Evolutionary conservation across 1,139 yeast species (phyloP).

Genomic region (Candida glucosophila): DNA sequence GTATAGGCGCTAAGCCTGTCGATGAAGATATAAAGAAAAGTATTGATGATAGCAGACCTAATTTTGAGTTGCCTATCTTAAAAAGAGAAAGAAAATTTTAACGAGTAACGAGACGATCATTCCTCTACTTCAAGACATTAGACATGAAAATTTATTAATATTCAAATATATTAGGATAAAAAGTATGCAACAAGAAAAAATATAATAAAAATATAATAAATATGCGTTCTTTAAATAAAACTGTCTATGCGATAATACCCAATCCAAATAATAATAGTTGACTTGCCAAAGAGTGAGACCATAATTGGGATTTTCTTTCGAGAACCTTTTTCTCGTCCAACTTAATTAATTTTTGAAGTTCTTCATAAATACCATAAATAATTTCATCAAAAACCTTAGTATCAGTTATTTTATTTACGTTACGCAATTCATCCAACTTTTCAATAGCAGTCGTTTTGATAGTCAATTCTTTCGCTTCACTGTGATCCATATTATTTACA

Average conservation of each 20-base stretch:
- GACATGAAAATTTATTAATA: no score
- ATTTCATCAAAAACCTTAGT: constrained; percentile 45
- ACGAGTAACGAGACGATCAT: no score
- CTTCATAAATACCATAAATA: constrained; percentile 53
- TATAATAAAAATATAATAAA: no score
- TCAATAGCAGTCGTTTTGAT: constrained; percentile 55
- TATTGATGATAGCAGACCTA: not conserved
- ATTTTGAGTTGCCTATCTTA: constrained; percentile 14
- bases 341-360: constrained; percentile 44
- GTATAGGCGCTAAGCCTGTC: constrained; percentile 36
- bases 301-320: constrained; percentile 37
- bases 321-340: constrained; percentile 40
- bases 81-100: constrained; percentile 38
- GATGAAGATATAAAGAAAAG: not conserved
- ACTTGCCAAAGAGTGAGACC: constrained; percentile 57
- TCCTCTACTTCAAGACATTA: no score
- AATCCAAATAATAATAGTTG: constrained; percentile 50
- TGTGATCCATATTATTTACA: constrained; percentile 35
- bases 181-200: not conserved
- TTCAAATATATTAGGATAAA: no score
- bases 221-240: not conserved
- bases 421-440: constrained; percentile 43
- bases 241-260: constrained; percentile 49
- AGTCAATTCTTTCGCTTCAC: constrained; percentile 28
- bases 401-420: constrained; percentile 38